Percentiles rank a stretch among this genome's conserved stretches.
Conservation (phyloP, 805 yeast genomes). For the Lachancea fermentati region DNA sequence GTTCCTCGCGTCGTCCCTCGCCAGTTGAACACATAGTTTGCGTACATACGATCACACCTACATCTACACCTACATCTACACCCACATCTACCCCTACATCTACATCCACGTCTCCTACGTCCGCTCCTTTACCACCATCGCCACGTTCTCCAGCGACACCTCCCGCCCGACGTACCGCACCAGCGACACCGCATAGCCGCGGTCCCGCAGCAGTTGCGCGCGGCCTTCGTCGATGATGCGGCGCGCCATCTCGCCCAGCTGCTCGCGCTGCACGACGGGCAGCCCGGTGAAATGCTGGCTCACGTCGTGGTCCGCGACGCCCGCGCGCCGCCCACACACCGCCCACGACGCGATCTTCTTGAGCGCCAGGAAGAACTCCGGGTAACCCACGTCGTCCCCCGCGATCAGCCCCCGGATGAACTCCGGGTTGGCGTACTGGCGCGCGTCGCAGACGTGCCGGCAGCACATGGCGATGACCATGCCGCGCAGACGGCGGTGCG, state of each 20-base stretch:
- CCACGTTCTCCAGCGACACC: slow-evolving; percentile 67
- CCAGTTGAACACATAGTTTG: no score
- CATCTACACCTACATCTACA: no score
- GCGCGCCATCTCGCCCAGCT: slow-evolving; percentile 63
- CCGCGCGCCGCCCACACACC: slow-evolving; percentile 57
- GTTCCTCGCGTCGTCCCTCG: no score
- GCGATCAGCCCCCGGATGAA: slow-evolving; percentile 37
- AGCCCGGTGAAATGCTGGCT: slow-evolving; percentile 44
- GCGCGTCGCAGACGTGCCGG: slow-evolving; percentile 74
- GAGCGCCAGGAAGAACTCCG: slow-evolving; percentile 41
- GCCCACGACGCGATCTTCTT: slow-evolving; percentile 84
- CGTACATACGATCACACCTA: no score
- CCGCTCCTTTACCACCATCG: no score
- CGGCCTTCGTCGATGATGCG: slow-evolving; percentile 73
- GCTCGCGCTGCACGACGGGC: slow-evolving; percentile 44
- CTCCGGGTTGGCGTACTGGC: slow-evolving; percentile 30
- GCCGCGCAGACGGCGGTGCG: slow-evolving; percentile 38
- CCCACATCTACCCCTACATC: no score
- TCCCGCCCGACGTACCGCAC: slow-evolving; percentile 52
- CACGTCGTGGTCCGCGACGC: slow-evolving; percentile 34
- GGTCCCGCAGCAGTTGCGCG: slow-evolving; percentile 31
- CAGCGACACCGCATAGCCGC: slow-evolving; percentile 42
- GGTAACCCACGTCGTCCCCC: slow-evolving; percentile 31
- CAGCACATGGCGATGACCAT: slow-evolving; percentile 89
- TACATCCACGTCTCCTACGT: no score